Conservation (phyloP, 805 yeast species). For the Torulaspora gathmanii region DNA sequence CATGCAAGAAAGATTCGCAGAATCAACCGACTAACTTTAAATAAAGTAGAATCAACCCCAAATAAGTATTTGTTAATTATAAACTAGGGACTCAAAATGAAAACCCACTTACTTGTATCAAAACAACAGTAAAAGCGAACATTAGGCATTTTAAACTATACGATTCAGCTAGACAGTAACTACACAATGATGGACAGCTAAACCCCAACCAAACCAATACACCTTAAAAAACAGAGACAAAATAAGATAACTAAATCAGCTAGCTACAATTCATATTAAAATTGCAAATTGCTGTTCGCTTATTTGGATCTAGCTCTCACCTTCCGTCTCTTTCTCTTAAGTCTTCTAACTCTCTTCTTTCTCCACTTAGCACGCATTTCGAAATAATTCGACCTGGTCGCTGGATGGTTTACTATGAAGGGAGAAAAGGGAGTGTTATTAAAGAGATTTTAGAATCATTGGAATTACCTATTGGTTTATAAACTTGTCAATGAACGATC, state of each 20-base stretch:
- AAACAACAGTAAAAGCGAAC: neutral
- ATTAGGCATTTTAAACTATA: slow-evolving; percentile 1
- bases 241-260: neutral
- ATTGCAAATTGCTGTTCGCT: slow-evolving; percentile 42
- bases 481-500: slow-evolving; percentile 4
- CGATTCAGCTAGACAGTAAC: neutral
- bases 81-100: neutral
- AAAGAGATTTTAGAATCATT: neutral
- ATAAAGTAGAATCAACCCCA: neutral
- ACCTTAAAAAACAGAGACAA: neutral
- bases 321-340: slow-evolving; percentile 99
- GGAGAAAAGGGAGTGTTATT: slow-evolving; percentile 4
- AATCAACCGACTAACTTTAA: slow-evolving; percentile 73
- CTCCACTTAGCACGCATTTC: slow-evolving; percentile 97
- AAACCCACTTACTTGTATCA: too few relatives aligned
- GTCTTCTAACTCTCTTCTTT: slow-evolving; percentile 99
- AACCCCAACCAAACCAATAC: neutral
- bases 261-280: slow-evolving; percentile 1
- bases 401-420: slow-evolving; percentile 6
- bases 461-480: slow-evolving; percentile 6
- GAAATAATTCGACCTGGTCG: slow-evolving; percentile 27
- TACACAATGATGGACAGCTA: neutral
- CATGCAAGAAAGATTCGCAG: slow-evolving; percentile 89
- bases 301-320: slow-evolving; percentile 99
- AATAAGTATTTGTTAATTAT: neutral